These are phyloP conservation scores for Aphanomyces cochlioides DNA, from an alignment of 352 stramenopile genomes.

Conservation along the genomic window DNA sequence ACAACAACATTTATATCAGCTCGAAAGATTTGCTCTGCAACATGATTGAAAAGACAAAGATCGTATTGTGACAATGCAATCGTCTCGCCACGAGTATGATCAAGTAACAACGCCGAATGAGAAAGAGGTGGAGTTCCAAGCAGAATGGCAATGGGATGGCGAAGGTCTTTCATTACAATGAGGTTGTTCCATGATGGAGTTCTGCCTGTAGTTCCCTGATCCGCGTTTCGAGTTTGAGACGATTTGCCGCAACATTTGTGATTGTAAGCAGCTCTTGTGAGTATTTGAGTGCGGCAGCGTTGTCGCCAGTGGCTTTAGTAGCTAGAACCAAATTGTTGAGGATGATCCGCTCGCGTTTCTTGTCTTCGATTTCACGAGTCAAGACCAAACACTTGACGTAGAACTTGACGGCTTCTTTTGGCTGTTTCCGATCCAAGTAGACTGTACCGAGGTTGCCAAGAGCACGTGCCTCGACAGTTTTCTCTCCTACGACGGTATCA, in stretches of 20 bases:
- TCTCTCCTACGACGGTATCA: slow-evolving; percentile 3
- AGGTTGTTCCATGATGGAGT: not conserved
- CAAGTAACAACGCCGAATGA: too few species aligned
- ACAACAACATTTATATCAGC: too few species aligned
- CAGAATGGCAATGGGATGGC: too few species aligned
- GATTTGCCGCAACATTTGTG: slow-evolving; percentile 65
- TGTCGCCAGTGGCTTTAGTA: slow-evolving; percentile 59
- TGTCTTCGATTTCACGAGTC: slow-evolving; percentile 61
- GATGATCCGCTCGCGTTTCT: slow-evolving; percentile 75
- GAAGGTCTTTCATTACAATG: too few species aligned
- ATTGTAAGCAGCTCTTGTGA: slow-evolving; percentile 67
- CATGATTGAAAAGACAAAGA: too few species aligned
- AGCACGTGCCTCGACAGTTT: slow-evolving; percentile 55
- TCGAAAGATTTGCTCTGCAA: too few species aligned
- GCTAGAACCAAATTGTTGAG: slow-evolving; percentile 82
- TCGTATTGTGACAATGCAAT: too few species aligned
- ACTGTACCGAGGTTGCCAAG: slow-evolving; percentile 76
- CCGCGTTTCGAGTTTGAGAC: slow-evolving; percentile 68
- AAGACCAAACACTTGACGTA: slow-evolving; percentile 77
- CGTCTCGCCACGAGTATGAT: too few species aligned
- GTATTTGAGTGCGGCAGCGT: slow-evolving; percentile 50
- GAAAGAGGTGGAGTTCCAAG: too few species aligned
- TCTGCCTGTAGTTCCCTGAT: slow-evolving; percentile 35
- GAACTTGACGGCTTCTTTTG: slow-evolving; percentile 60
- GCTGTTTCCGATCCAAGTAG: slow-evolving; percentile 68